Evolutionary conservation across 2,329 filamentous ascomycete species (phyloP).

Genomic region (Colletotrichum godetiae): DNA sequence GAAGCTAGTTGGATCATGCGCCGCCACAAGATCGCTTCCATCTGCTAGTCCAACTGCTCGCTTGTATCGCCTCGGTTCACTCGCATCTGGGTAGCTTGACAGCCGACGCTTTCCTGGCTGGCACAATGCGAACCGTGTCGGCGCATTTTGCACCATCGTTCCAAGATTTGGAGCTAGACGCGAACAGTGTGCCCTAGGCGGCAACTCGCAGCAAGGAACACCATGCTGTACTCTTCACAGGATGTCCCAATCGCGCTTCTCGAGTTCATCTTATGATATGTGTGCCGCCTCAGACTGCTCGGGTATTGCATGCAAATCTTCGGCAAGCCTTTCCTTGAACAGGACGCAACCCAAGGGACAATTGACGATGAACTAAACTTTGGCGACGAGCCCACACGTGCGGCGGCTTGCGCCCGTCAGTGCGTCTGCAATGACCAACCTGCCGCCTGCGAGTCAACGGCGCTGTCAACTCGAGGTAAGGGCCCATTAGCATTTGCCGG

Average conservation of each 20-base stretch:
- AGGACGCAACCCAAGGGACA: slow-evolving; percentile 1
- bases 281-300: not conserved
- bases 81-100: not conserved
- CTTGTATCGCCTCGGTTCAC: slow-evolving; percentile 13
- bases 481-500: slow-evolving; percentile 23
- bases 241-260: slow-evolving; percentile 17
- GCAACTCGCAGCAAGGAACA: slow-evolving; percentile 11
- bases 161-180: not conserved
- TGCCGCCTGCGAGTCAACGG: slow-evolving; percentile 30
- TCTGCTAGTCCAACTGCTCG: slow-evolving; percentile 1
- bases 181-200: slow-evolving; percentile 15
- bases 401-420: slow-evolving; percentile 29
- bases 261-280: slow-evolving; percentile 31
- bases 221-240: slow-evolving; percentile 15
- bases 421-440: slow-evolving; percentile 17
- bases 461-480: slow-evolving; percentile 25
- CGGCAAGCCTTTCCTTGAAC: slow-evolving; percentile 32
- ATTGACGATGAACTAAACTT: slow-evolving; percentile 29
- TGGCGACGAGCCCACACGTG: slow-evolving; percentile 20
- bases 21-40: slow-evolving; percentile 20
- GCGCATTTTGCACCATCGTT: not conserved
- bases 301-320: slow-evolving; percentile 9
- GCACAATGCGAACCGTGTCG: not conserved
- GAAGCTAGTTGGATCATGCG: slow-evolving; percentile 15
- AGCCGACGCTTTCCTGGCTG: slow-evolving; percentile 9